Evolutionary conservation across 768 basidiomycete species (phyloP), one percentile per base, ranked within the genome.

Genomic region (Podaxis rugospora): DNA sequence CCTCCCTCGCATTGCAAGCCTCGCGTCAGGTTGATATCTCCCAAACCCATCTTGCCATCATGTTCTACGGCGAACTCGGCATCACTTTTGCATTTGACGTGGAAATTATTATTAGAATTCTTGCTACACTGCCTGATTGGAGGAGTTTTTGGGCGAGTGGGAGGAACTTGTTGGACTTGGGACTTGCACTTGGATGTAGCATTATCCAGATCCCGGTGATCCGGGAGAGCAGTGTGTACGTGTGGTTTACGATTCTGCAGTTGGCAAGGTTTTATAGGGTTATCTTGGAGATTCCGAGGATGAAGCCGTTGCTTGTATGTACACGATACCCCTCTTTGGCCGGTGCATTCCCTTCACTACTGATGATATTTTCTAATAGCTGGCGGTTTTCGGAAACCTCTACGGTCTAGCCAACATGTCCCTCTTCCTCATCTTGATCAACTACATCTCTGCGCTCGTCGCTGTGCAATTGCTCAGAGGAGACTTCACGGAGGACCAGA

Each of bases 221-320:
- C 23, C 81, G 82, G 56, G 62, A 79, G 7, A 87, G 88, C 4
- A 61, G 66, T 5, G 77, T 86, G 2, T 96, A 95, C 68, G 83
- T 88, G 0, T 98, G 96, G 96, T 80, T 97, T 65, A 96, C 92
- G 2, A 80, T 90, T 32, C 91, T 98, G 66, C 92, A 93, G 70
- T 76, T 97, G 13, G 78, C 79, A 66, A 79, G 95, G 66, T 98
- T 96, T 75, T 97, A 98, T 71, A 80, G 95, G 2, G 92, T 97
- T 49, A 93, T 98, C 67, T 71, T 98, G 54, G 90, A 88, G 51
- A 84, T 97, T 18, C 96, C 95, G 0, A 78, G 92, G 59, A 97
- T 97, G 93, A 89, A 84, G 64, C 91, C 90, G 0, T 74, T 98
- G 32, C 72, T 98, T 76, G 93, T 95, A 59, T 23, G 66, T 61